Base-by-base conservation (phyloP, 2,329 filamentous ascomycete species). In the Diplodia corticola region DNA sequence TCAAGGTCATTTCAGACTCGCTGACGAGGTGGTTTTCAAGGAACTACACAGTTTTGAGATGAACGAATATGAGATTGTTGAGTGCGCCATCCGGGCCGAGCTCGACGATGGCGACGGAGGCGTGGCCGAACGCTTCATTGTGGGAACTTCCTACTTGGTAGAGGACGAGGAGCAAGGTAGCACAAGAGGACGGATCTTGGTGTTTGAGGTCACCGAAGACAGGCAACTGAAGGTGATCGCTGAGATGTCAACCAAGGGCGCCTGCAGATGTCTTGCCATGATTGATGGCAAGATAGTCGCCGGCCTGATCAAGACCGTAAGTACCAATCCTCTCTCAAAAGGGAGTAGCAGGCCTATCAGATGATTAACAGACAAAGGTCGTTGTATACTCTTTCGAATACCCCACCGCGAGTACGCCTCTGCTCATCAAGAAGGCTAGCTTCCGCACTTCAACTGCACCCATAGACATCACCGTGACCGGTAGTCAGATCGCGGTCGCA, bases 21-120 rank as follows among this genome's bases (percentile, higher is more conserved):
- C 96, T 0, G 94, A 99, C 72, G 95, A 98, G 73, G 88, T 97
- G 37, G 82, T 92, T 20, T 97, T 98, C 77, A 88, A 91, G 68
- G 86, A 90, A 61, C 82, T 97, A 0, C 92, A 90, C 70, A 86
- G 88, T 0, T 89, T 91, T 69, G 76, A 84, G 6, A 79, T 98
- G 9, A 80, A 85, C 35, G 77, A 83, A 50, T 82, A 86, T 15
- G 95, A 99, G 78, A 81, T 98, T 53, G 87, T 97, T 3, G 95
- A 98, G 77, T 89, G 90, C 68, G 89, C 97, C 7, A 88, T 96
- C 67, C 87, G 91, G 37, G 89, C 91, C 5, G 86, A 92, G 70
- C 83, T 97, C 13, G 83, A 85, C 2, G 89, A 85, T 40, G 83
- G 83, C 2, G 82, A 85, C 61, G 84, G 83, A 17, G 81, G 82